phyloP scores from a whole-genome alignment of 2,329 filamentous ascomycete genomes.

The Claviceps pazoutovae region DNA sequence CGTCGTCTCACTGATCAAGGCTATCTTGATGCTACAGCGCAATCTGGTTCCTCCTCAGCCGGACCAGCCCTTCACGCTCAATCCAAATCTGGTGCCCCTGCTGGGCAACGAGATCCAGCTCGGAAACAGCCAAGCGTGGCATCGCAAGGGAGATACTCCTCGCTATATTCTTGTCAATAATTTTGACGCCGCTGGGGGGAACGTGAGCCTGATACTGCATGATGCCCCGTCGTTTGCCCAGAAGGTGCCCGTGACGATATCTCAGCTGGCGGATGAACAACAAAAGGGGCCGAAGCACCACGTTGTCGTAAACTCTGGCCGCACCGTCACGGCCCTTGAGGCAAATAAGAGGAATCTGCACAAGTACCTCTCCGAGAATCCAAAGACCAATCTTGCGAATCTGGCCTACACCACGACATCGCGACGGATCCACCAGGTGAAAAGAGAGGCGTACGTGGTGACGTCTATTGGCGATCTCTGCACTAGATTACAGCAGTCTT shows the following conservation, averaged over 20 bases:
- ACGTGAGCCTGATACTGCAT: not conserved
- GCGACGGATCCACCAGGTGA: too few species aligned
- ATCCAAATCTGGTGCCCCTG: not conserved
- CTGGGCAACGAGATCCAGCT: not conserved
- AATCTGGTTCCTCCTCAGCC: not conserved
- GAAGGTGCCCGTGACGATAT: not conserved
- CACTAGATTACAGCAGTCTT: too few species aligned
- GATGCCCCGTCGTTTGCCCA: not conserved
- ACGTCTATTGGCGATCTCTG: too few species aligned
- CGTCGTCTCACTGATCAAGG: not conserved
- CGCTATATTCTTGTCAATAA: not conserved
- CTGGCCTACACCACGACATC: conserved; percentile 6
- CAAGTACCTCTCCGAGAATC: not conserved
- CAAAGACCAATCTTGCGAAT: not conserved
- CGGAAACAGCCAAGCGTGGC: not conserved
- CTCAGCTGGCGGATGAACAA: not conserved
- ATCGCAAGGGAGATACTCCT: not conserved
- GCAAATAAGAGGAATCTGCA: not conserved
- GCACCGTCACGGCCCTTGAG: not conserved
- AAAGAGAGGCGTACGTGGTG: too few species aligned
- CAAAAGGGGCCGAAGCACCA: not conserved
- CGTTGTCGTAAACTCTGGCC: not conserved
- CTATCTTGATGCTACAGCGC: not conserved
- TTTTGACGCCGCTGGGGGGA: not conserved
- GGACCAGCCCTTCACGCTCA: not conserved